Percentiles rank a stretch among this genome's conserved stretches.
Conservation (phyloP, 2,329 filamentous ascomycete genomes). For the Nothophaeocryptopus gaeumannii region DNA sequence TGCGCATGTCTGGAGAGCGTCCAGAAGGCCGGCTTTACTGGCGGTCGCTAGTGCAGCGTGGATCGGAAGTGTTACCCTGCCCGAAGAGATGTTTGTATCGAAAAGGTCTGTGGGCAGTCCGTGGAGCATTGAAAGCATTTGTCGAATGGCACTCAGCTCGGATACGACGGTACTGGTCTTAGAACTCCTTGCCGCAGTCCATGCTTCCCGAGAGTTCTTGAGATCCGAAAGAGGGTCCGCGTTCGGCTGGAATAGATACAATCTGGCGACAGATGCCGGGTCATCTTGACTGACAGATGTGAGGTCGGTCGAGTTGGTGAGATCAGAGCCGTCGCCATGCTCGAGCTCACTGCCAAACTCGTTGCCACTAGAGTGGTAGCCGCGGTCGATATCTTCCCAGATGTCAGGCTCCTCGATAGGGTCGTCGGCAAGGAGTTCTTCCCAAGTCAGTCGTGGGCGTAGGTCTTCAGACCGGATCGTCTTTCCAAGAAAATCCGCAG, state of each 20-base stretch:
- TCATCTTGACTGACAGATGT: conserved; percentile 41
- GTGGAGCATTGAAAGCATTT: conserved; percentile 80
- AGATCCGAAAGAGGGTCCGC: conserved; percentile 38
- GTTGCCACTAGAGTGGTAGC: conserved; percentile 62
- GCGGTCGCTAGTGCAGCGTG: conserved; percentile 8
- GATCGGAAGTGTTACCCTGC: conserved; percentile 19
- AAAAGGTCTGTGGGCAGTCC: conserved; percentile 76
- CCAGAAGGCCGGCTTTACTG: conserved; percentile 32
- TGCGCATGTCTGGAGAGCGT: conserved; percentile 46
- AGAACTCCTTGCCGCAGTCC: background rate
- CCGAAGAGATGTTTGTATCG: conserved; percentile 32
- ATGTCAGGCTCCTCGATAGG: conserved; percentile 66
- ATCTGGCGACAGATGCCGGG: conserved; percentile 33
- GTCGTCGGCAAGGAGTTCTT: conserved; percentile 73
- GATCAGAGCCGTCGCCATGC: conserved; percentile 30
- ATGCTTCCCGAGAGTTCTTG: conserved; percentile 23
- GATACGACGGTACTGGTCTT: conserved; percentile 46
- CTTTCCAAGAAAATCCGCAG: conserved; percentile 60
- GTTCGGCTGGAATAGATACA: conserved; percentile 33
- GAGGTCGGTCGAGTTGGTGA: conserved; percentile 31
- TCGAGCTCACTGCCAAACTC: conserved; percentile 40
- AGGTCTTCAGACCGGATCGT: background rate
- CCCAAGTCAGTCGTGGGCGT: conserved; percentile 62
- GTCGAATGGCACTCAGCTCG: conserved; percentile 71
- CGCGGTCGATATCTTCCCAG: conserved; percentile 70